phyloP scores from a whole-genome alignment of 2,329 filamentous ascomycete genomes.

The Colletotrichum tanaceti region DNA sequence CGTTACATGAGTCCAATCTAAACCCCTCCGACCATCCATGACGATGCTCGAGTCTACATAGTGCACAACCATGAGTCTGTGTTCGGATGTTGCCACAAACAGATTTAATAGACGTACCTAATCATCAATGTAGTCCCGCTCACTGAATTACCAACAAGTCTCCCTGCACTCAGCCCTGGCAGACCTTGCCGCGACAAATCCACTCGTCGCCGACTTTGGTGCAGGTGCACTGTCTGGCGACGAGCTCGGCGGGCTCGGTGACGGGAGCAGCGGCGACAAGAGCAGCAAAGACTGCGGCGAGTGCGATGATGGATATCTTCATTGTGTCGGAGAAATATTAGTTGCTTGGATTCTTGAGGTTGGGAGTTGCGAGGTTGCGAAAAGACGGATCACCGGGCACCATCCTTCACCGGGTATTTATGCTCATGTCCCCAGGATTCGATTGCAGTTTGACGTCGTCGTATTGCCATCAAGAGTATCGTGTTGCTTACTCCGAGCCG shows the following conservation, averaged over 20 bases:
- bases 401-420: constrained; percentile 4
- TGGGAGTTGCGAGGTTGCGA: constrained; percentile 4
- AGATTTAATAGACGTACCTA: background rate
- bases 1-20: too few species aligned
- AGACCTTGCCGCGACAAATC: constrained; percentile 18
- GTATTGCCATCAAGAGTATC: background rate
- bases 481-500: background rate
- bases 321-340: background rate
- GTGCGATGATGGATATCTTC: constrained; percentile 25
- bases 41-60: too few species aligned
- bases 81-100: background rate
- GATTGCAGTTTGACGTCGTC: background rate
- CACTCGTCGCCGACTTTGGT: constrained; percentile 6
- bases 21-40: too few species aligned
- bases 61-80: too few species aligned
- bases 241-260: constrained; percentile 9
- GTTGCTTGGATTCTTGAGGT: background rate
- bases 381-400: background rate
- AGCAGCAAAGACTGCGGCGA: constrained; percentile 13
- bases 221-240: constrained; percentile 24
- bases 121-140: background rate
- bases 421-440: background rate
- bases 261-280: constrained; percentile 11
- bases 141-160: background rate
- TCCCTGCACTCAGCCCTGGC: constrained; percentile 5